Evolutionary conservation across 2,329 filamentous ascomycete species (phyloP).

Genomic region (Dendrostoma leiphaemia): DNA sequence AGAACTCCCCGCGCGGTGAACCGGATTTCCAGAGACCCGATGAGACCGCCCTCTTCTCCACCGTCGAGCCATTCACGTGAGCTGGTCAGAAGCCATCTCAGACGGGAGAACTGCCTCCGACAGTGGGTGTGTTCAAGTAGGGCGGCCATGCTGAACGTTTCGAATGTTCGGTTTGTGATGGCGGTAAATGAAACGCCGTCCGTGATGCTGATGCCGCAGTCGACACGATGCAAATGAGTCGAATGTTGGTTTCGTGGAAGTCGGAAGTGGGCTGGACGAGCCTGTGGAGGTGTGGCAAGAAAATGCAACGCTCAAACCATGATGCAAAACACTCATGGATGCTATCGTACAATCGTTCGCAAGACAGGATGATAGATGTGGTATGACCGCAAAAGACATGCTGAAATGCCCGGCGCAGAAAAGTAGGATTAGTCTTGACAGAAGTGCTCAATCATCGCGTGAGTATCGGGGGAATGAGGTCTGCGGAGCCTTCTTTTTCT

Average conservation of each 20-base stretch:
- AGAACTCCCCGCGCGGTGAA: too few species aligned
- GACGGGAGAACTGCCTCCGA: neutral
- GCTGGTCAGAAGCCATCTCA: too few species aligned
- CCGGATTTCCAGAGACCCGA: too few species aligned
- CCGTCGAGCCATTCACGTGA: too few species aligned
- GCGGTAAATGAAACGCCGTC: conserved; percentile 5
- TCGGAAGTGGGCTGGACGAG: neutral
- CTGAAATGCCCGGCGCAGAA: conserved; percentile 4
- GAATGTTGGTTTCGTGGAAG: conserved; percentile 9
- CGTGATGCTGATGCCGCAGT: conserved; percentile 10
- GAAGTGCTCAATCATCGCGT: conserved; percentile 8
- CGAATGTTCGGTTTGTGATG: neutral
- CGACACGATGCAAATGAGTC: conserved; percentile 2
- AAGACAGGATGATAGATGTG: conserved; percentile 7
- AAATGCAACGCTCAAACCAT: conserved; percentile 12
- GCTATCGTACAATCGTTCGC: conserved; percentile 18
- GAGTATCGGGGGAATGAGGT: conserved; percentile 6
- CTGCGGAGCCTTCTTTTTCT: conserved; percentile 25
- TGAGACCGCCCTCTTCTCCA: too few species aligned
- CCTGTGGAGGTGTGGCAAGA: neutral
- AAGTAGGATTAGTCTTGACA: conserved; percentile 1
- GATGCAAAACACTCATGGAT: conserved; percentile 6
- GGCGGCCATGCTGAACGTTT: neutral
- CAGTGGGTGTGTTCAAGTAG: neutral
- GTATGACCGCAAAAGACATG: conserved; percentile 3